phyloP scores from a whole-genome alignment of 106 monocot species.

The Cymbidium sinense region DNA sequence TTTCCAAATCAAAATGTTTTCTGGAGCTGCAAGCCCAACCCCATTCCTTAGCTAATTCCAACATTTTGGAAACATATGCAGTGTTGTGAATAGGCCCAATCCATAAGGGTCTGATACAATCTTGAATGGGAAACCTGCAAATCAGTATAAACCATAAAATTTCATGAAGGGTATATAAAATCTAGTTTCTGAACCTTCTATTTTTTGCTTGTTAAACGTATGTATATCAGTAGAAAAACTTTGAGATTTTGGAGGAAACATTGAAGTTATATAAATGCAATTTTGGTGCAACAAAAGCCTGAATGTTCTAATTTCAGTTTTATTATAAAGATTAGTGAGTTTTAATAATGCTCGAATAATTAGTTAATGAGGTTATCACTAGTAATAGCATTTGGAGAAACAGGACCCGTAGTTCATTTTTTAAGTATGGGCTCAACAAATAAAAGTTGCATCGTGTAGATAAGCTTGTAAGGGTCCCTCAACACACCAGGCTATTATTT shows the following conservation, averaged over 20 bases:
- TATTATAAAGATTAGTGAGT: too few relatives aligned
- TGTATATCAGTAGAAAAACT: neutral
- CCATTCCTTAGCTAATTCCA: conserved; percentile 73
- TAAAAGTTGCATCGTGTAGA: too few relatives aligned
- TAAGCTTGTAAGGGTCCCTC: too few relatives aligned
- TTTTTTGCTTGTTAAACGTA: neutral
- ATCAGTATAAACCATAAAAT: neutral
- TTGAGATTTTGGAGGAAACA: neutral
- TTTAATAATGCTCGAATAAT: too few relatives aligned
- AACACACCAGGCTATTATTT: too few relatives aligned
- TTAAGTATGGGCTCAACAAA: too few relatives aligned
- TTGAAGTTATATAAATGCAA: neutral
- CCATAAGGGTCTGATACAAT: conserved; percentile 87
- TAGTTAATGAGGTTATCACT: too few relatives aligned
- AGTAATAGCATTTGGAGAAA: too few relatives aligned
- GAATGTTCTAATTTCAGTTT: too few relatives aligned
- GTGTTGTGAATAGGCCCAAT: conserved; percentile 89
- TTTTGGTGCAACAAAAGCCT: neutral
- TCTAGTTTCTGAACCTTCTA: neutral
- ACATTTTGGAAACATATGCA: conserved; percentile 55
- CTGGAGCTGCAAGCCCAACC: conserved; percentile 42
- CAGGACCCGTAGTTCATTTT: too few relatives aligned
- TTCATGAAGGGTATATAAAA: neutral
- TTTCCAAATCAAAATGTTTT: conserved; percentile 46
- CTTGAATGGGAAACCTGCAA: conserved; percentile 39